Evolutionary conservation across 352 stramenopile species (phyloP).

Genomic region (Phytophthora cryptogea): DNA sequence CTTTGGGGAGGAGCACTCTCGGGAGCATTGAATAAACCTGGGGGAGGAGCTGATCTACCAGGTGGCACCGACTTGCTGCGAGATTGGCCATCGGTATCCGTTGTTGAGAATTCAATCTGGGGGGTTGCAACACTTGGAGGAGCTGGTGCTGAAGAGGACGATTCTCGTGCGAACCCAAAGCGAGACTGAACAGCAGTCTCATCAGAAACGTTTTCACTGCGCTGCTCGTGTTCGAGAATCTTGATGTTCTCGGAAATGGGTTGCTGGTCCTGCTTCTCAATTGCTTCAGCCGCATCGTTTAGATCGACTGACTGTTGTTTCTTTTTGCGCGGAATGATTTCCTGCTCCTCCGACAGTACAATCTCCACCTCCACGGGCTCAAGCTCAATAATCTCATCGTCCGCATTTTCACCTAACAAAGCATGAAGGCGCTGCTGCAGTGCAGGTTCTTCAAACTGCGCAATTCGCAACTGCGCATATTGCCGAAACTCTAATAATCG

Average conservation of each 20-base stretch:
- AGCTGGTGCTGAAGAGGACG: conserved; percentile 15
- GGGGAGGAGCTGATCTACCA: conserved; percentile 27
- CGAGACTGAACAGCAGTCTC: conserved; percentile 38
- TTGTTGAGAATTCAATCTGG: background rate
- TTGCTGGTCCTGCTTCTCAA: conserved; percentile 5
- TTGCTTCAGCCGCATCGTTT: conserved; percentile 17
- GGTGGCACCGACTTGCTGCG: conserved; percentile 23
- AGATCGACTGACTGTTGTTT: conserved; percentile 22
- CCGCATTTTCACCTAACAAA: conserved; percentile 45
- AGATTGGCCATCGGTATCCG: conserved; percentile 9
- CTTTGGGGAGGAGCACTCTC: conserved; percentile 12
- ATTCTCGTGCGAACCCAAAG: conserved; percentile 60
- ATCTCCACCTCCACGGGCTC: conserved; percentile 55
- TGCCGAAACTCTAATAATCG: conserved; percentile 64
- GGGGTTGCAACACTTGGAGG: conserved; percentile 9
- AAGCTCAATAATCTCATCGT: conserved; percentile 59
- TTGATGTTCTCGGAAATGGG: conserved; percentile 7
- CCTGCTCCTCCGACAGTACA: conserved; percentile 59
- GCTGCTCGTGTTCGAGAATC: conserved; percentile 20
- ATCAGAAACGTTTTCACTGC: background rate
- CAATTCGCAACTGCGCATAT: conserved; percentile 50
- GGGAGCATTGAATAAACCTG: conserved; percentile 25
- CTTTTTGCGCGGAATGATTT: conserved; percentile 53
- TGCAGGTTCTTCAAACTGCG: conserved; percentile 51
- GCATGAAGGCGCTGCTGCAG: conserved; percentile 42